Percentiles rank a stretch among this genome's conserved stretches.
Evolutionary conservation across 164 flowering plant genomes (phyloP).

Genomic region (Litsea cubeba): DNA sequence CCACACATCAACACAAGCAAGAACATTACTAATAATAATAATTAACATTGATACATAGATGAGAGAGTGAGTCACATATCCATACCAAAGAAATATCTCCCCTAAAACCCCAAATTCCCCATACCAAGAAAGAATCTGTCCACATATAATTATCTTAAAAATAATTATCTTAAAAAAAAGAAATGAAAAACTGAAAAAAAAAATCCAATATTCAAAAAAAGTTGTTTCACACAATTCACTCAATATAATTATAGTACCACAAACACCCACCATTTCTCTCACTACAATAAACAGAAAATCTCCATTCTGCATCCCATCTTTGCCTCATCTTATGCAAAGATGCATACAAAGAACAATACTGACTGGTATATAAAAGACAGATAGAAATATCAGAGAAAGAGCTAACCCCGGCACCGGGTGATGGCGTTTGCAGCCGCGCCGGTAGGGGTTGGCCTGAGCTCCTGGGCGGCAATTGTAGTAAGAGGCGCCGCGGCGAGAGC

Average conservation of each 20-base stretch:
- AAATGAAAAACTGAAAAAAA: too few relatives aligned
- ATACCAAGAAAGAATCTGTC: too few relatives aligned
- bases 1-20: too few relatives aligned
- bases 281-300: neutral
- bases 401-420: slow-evolving; percentile 66
- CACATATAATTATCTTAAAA: too few relatives aligned
- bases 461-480: slow-evolving; percentile 83
- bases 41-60: too few relatives aligned
- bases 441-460: slow-evolving; percentile 79
- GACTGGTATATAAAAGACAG: neutral
- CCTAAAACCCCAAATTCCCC: too few relatives aligned
- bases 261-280: neutral
- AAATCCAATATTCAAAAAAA: neutral
- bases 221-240: neutral
- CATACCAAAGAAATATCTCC: too few relatives aligned
- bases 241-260: neutral
- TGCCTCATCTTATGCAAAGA: neutral
- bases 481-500: slow-evolving; percentile 85
- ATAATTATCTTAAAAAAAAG: too few relatives aligned
- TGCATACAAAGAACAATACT: neutral
- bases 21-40: too few relatives aligned
- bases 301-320: neutral
- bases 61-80: too few relatives aligned
- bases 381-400: neutral
- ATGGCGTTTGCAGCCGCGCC: slow-evolving; percentile 75